phyloP scores from a whole-genome alignment of 108 stramenopile species.

The Licmophora abbreviata region DNA sequence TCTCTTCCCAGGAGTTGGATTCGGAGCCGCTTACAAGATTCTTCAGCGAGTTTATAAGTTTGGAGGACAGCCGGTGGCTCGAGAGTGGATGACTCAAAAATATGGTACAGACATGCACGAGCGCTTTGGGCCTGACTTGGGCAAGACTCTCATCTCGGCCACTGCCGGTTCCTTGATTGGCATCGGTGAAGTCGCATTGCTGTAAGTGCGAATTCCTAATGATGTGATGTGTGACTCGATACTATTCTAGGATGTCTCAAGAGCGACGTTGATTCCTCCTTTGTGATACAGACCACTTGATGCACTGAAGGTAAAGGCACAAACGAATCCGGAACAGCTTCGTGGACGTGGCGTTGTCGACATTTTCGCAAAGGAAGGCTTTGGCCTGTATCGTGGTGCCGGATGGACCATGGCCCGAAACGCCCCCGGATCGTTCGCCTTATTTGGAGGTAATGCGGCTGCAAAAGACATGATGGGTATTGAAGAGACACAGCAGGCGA shows the following conservation, averaged over 20 bases:
- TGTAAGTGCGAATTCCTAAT: no score
- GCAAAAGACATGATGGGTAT: constrained; percentile 46
- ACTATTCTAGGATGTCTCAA: no score
- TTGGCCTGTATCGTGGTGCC: constrained; percentile 56
- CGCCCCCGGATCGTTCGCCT: constrained; percentile 72
- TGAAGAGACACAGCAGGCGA: constrained; percentile 33
- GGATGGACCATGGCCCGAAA: constrained; percentile 67
- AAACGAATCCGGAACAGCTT: constrained; percentile 62
- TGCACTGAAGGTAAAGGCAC: constrained; percentile 77
- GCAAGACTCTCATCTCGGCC: constrained; percentile 52
- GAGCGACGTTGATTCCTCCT: no score
- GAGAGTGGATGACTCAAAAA: constrained; percentile 42
- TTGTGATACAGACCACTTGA: no score
- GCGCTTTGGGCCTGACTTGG: constrained; percentile 50
- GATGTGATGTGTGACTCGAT: no score
- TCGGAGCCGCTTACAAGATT: constrained; percentile 77
- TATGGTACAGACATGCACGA: constrained; percentile 43
- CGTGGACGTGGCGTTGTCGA: constrained; percentile 53
- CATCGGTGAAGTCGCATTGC: constrained; percentile 67
- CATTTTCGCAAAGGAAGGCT: constrained; percentile 54
- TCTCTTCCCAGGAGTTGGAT: constrained; percentile 74
- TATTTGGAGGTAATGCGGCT: constrained; percentile 66
- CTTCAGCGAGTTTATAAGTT: constrained; percentile 77
- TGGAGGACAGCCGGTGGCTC: constrained; percentile 66
- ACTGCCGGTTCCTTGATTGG: constrained; percentile 66